phyloP scores from a whole-genome alignment of 2,329 filamentous ascomycete species.

The Cordyceps cateniannulata region DNA sequence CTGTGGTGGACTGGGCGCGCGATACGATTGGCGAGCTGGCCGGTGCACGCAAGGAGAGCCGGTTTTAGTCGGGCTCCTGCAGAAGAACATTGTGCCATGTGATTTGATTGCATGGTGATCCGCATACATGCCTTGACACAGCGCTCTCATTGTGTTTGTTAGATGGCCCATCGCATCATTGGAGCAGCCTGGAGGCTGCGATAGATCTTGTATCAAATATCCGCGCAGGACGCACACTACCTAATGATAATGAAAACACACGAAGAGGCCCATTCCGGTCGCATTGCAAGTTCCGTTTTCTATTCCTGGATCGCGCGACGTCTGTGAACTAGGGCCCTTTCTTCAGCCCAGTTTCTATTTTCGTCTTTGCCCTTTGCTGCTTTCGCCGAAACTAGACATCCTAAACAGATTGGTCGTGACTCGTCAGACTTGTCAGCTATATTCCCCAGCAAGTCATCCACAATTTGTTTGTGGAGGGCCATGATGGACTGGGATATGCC shows the following conservation, averaged over 20 bases:
- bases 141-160: neutral
- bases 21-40: slow-evolving; percentile 43
- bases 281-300: neutral
- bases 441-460: neutral
- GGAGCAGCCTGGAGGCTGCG: neutral
- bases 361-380: neutral
- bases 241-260: slow-evolving; percentile 11
- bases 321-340: neutral
- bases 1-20: slow-evolving; percentile 53
- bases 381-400: too few relatives aligned
- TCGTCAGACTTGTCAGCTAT: neutral
- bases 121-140: neutral
- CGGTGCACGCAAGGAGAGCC: slow-evolving; percentile 22
- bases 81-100: neutral
- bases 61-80: slow-evolving; percentile 14
- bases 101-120: neutral
- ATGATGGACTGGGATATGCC: neutral
- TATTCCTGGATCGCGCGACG: neutral
- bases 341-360: neutral
- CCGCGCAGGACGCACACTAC: slow-evolving; percentile 9
- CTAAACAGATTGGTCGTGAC: too few relatives aligned
- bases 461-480: neutral
- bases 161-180: neutral
- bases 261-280: neutral
- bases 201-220: neutral